Percentiles rank a stretch among this genome's conserved stretches.
phyloP scores from a whole-genome alignment of 805 yeast genomes.

The Nakazawaea siamensis region DNA sequence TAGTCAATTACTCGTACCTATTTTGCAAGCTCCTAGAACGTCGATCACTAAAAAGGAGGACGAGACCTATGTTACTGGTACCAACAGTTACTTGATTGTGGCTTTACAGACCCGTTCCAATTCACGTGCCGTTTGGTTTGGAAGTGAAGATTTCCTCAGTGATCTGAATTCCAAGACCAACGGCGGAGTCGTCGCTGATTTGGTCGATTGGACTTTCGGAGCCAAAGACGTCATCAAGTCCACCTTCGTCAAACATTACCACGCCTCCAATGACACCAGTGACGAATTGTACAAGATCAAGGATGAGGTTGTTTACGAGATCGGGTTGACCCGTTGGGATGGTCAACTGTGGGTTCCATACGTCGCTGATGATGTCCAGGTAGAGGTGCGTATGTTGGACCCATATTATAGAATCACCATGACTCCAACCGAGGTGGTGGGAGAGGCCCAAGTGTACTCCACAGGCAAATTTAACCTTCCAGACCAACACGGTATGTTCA shows the following conservation, averaged over 20 bases:
- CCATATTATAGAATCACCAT: slow-evolving; percentile 85
- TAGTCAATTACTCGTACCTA: slow-evolving; percentile 61
- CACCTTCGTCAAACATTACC: slow-evolving; percentile 45
- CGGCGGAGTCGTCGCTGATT: slow-evolving; percentile 31
- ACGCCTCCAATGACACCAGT: slow-evolving; percentile 34
- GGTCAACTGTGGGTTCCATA: slow-evolving; percentile 67
- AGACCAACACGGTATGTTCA: slow-evolving; percentile 95
- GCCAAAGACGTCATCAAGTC: slow-evolving; percentile 55
- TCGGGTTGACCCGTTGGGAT: slow-evolving; percentile 38
- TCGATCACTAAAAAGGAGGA: slow-evolving; percentile 45
- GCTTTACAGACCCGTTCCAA: slow-evolving; percentile 75
- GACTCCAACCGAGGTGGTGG: slow-evolving; percentile 28
- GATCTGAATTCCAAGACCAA: slow-evolving; percentile 26
- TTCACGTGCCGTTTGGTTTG: slow-evolving; percentile 77
- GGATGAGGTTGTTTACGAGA: slow-evolving; percentile 54
- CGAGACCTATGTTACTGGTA: slow-evolving; percentile 70
- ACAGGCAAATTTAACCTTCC: slow-evolving; percentile 62
- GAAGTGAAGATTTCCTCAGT: slow-evolving; percentile 49
- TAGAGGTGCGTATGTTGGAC: slow-evolving; percentile 84
- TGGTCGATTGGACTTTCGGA: slow-evolving; percentile 69
- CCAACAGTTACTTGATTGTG: slow-evolving; percentile 67
- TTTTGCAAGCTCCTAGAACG: slow-evolving; percentile 57
- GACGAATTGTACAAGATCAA: slow-evolving; percentile 58
- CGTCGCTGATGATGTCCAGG: slow-evolving; percentile 55
- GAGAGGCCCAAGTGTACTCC: slow-evolving; percentile 40